A percentile compares a stretch with the other conserved stretches of the same genome.
Evolutionary conservation across 208 protist species (phyloP).

Genomic region (Trypanosoma cruzi): DNA sequence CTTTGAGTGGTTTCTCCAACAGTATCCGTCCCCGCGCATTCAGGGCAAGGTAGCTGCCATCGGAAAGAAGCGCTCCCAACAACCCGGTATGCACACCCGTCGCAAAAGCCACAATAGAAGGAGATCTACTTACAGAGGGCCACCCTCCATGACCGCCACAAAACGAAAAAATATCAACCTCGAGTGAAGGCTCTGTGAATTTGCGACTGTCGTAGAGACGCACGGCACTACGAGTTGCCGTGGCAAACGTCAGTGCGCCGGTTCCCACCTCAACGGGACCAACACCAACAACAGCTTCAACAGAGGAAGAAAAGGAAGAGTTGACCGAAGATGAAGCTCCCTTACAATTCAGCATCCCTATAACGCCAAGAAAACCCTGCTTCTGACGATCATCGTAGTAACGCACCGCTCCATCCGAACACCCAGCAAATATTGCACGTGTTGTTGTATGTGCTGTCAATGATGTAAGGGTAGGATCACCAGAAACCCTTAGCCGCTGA

Average conservation of each 20-base stretch:
- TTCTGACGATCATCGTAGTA: constrained; percentile 90
- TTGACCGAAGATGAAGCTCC: background rate
- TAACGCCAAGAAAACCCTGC: constrained; percentile 71
- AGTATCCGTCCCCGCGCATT: constrained; percentile 67
- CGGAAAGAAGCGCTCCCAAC: constrained; percentile 65
- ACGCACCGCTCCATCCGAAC: constrained; percentile 75
- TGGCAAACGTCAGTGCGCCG: constrained; percentile 52
- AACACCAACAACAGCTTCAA: constrained; percentile 29
- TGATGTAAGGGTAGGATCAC: constrained; percentile 66
- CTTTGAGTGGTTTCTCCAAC: constrained; percentile 45
- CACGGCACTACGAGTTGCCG: constrained; percentile 49
- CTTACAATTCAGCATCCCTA: constrained; percentile 47
- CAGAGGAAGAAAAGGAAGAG: background rate
- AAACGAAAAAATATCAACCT: constrained; percentile 35
- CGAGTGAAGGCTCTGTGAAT: constrained; percentile 50
- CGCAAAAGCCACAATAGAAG: constrained; percentile 56
- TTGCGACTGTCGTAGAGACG: constrained; percentile 80
- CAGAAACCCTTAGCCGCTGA: constrained; percentile 71
- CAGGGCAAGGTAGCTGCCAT: constrained; percentile 77
- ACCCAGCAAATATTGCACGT: constrained; percentile 77
- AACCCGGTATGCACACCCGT: constrained; percentile 79
- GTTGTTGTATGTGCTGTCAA: constrained; percentile 70
- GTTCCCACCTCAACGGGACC: constrained; percentile 26
- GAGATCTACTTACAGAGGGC: constrained; percentile 8
- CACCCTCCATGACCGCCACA: constrained; percentile 27